A percentile compares a stretch with the other conserved stretches of the same genome.
Evolutionary conservation across 1,139 yeast genomes (phyloP).

Genomic region (Zygosaccharomyces pseudobailii): DNA sequence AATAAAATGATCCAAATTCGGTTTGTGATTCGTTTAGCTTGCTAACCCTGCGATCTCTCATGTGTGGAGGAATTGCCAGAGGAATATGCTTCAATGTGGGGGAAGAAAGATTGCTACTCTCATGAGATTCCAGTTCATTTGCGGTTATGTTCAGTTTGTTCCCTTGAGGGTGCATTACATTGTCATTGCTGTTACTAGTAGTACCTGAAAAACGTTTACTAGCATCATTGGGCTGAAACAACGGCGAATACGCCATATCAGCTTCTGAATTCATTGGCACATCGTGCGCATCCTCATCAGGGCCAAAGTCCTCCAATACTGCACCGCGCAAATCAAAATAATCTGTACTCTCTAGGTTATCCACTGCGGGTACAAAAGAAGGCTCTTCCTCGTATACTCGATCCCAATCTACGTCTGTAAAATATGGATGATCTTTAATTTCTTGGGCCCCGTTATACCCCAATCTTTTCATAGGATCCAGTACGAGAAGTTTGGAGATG

Average conservation of each 20-base stretch:
- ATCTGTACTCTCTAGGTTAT: slow-evolving; percentile 84
- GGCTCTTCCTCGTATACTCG: slow-evolving; percentile 69
- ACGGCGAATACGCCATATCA: slow-evolving; percentile 6
- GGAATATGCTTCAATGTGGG: slow-evolving; percentile 38
- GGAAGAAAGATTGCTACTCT: slow-evolving; percentile 21
- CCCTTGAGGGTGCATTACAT: slow-evolving; percentile 19
- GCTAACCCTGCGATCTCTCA: slow-evolving; percentile 62
- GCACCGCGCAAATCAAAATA: slow-evolving; percentile 94
- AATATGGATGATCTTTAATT: slow-evolving; percentile 73
- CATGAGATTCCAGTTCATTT: slow-evolving; percentile 23
- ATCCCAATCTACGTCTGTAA: slow-evolving; percentile 70
- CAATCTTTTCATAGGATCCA: slow-evolving; percentile 61
- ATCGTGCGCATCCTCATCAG: slow-evolving; percentile 44
- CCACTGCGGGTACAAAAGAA: slow-evolving; percentile 74
- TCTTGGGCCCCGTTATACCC: slow-evolving; percentile 78
- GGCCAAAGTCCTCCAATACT: slow-evolving; percentile 54
- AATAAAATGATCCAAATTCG: slow-evolving; percentile 92
- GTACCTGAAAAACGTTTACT: slow-evolving; percentile 10
- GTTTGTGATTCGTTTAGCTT: slow-evolving; percentile 64
- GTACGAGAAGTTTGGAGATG: slow-evolving; percentile 54
- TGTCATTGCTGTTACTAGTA: slow-evolving; percentile 27
- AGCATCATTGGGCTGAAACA: slow-evolving; percentile 5
- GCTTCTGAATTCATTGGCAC: slow-evolving; percentile 11
- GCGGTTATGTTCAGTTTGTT: slow-evolving; percentile 31
- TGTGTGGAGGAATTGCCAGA: slow-evolving; percentile 49